Conservation (phyloP, 2,329 filamentous ascomycete species). For the Phaeoacremonium minimum region DNA sequence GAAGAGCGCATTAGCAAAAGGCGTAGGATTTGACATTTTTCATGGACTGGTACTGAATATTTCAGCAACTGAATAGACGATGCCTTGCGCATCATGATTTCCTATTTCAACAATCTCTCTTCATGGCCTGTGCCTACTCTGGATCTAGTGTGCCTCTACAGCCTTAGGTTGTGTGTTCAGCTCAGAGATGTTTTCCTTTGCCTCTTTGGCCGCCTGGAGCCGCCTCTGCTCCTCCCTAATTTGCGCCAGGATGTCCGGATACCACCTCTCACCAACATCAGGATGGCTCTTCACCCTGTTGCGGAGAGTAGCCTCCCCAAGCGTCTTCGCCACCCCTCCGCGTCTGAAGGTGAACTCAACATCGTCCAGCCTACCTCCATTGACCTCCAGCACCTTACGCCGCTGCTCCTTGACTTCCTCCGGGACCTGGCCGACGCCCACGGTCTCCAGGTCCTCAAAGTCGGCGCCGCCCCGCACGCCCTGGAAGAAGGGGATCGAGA, state of each 20-base stretch:
- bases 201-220: conserved; percentile 21
- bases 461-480: conserved; percentile 74
- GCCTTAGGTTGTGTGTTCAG: conserved; percentile 17
- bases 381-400: conserved; percentile 49
- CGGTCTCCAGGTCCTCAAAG: conserved; percentile 69
- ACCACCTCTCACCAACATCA: conserved; percentile 81
- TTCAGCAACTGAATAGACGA: conserved; percentile 1
- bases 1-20: conserved; percentile 14
- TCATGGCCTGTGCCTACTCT: too few species aligned
- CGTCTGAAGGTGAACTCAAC: conserved; percentile 83
- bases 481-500: conserved; percentile 84
- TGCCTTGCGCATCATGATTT: conserved; percentile 1
- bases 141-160: conserved; percentile 33
- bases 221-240: conserved; percentile 54
- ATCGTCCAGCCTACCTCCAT: conserved; percentile 61
- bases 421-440: conserved; percentile 55
- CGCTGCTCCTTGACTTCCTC: conserved; percentile 59
- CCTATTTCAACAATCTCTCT: too few species aligned
- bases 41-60: conserved; percentile 3
- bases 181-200: conserved; percentile 10
- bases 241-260: conserved; percentile 56
- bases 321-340: conserved; percentile 59
- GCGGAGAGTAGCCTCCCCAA: conserved; percentile 80
- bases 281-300: conserved; percentile 85
- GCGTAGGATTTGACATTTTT: conserved; percentile 8